Conservation (phyloP, 345 rosid genomes). For the Mangifera indica region DNA sequence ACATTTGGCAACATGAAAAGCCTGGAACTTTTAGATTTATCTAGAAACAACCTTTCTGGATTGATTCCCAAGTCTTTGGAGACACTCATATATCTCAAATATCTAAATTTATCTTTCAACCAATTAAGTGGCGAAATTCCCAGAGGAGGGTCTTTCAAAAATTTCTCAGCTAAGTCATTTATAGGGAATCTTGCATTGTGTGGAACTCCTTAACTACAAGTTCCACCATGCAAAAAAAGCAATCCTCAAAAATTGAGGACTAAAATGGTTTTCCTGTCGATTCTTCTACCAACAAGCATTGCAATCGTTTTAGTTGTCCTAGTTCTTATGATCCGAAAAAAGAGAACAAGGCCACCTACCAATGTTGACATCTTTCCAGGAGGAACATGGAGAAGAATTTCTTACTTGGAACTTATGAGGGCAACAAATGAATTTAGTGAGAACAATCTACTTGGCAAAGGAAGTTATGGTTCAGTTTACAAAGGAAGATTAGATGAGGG, state of each 20-base stretch:
- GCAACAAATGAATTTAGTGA: conserved; percentile 23
- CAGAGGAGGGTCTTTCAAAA: background rate
- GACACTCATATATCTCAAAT: background rate
- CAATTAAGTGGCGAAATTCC: conserved; percentile 23
- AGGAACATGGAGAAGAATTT: conserved; percentile 9
- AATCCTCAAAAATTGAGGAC: background rate
- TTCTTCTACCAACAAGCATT: background rate
- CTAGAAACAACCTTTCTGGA: conserved; percentile 13
- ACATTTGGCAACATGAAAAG: conserved; percentile 9
- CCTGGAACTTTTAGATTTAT: conserved; percentile 19
- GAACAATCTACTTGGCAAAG: conserved; percentile 17
- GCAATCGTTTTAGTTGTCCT: background rate
- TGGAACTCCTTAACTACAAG: background rate
- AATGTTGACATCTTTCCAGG: no score
- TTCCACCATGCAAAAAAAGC: conserved; percentile 9
- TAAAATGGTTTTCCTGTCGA: background rate
- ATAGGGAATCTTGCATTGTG: conserved; percentile 12
- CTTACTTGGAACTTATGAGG: background rate
- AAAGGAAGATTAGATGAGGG: conserved; percentile 19
- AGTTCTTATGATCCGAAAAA: background rate
- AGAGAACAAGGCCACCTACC: no score
- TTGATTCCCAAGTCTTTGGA: conserved; percentile 19
- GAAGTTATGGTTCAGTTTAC: conserved; percentile 21
- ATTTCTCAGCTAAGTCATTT: conserved; percentile 15
- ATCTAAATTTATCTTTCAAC: conserved; percentile 17